Base-by-base conservation (phyloP, 1,284 basidiomycete species). In the Leccinum solheimii region DNA sequence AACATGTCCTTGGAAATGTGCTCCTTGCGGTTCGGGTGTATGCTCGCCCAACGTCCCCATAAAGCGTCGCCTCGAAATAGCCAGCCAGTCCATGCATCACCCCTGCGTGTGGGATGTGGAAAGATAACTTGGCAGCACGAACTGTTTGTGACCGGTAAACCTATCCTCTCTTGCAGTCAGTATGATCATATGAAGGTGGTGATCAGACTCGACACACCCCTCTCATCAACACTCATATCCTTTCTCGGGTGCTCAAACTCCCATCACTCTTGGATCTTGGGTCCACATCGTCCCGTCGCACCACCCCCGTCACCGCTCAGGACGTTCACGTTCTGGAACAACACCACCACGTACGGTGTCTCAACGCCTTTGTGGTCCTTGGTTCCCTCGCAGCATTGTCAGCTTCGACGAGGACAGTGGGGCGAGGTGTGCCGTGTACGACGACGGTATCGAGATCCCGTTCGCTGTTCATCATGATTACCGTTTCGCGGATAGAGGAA, bases 71-170 rank as follows among this genome's bases (percentile, higher is more conserved):
- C 77, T 99, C 97, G 71, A 99, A 99, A 77, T 98, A 99, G 3
- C 97, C 97, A 3, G 94, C 97, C 32, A 99, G 81, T n/a, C 97
- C 97, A 73, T 99, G 97, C 65, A 97, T 81, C n/a, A 94, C 86
- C 3, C 94, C 95, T 0, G 96, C 93, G 73, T 97, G 91, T 0
- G 97, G 96, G 62, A 99, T 95, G 69, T 93, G 88, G 80, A 98
- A 99, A 2, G 87, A 88, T 59, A 95, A 76, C 67, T 86, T 87
- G 0, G 91, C 87, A 1, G 90, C 88, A 23, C 94, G 86, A 14
- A 86, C 85, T 93, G 69, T 97, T 96, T 10, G 92, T 94, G 59
- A 88, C 77, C 11, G 94, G 93, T 34, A 92, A 76, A 1, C 92
- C 93, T 94, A 65, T 48, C 64, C 51, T 59, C 38, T 40, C 16